These are phyloP conservation scores for Kodamaea neixiangensis DNA, from an alignment of 805 yeast species.

Conservation along the genomic window DNA sequence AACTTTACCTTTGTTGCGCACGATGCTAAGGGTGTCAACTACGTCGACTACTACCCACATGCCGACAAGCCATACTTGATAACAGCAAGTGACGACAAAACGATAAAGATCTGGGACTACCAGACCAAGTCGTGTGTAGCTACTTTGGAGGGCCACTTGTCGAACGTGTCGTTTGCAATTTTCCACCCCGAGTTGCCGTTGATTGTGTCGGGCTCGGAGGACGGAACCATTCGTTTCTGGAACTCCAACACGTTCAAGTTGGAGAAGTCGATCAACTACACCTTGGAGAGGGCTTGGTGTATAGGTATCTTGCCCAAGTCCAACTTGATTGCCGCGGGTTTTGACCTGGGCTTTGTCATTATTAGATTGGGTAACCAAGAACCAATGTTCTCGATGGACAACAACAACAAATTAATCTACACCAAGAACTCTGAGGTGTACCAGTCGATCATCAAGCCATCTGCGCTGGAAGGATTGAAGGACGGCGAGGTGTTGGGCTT, in stretches of 20 bases:
- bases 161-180: slow-evolving; percentile 94
- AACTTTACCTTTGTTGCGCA: slow-evolving; percentile 92
- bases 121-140: slow-evolving; percentile 97
- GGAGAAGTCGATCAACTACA: slow-evolving; percentile 87
- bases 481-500: slow-evolving; percentile 82
- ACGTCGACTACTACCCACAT: slow-evolving; percentile 94
- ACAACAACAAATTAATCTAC: slow-evolving; percentile 88
- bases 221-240: slow-evolving; percentile 93
- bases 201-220: slow-evolving; percentile 95
- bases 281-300: slow-evolving; percentile 98
- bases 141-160: slow-evolving; percentile 87
- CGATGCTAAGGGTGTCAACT: slow-evolving; percentile 91
- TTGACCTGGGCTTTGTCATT: slow-evolving; percentile 91
- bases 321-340: slow-evolving; percentile 86
- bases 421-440: slow-evolving; percentile 88
- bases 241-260: slow-evolving; percentile 90
- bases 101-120: slow-evolving; percentile 92
- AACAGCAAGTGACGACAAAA: slow-evolving; percentile 87
- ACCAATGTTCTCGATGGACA: slow-evolving; percentile 92
- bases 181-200: slow-evolving; percentile 98
- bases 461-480: slow-evolving; percentile 60
- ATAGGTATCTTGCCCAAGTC: slow-evolving; percentile 69
- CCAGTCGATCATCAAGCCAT: slow-evolving; percentile 72
- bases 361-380: slow-evolving; percentile 90
- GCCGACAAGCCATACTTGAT: slow-evolving; percentile 96